Evolutionary conservation across 108 stramenopile species (phyloP).

Genomic region (Fragilaria crotonensis): DNA sequence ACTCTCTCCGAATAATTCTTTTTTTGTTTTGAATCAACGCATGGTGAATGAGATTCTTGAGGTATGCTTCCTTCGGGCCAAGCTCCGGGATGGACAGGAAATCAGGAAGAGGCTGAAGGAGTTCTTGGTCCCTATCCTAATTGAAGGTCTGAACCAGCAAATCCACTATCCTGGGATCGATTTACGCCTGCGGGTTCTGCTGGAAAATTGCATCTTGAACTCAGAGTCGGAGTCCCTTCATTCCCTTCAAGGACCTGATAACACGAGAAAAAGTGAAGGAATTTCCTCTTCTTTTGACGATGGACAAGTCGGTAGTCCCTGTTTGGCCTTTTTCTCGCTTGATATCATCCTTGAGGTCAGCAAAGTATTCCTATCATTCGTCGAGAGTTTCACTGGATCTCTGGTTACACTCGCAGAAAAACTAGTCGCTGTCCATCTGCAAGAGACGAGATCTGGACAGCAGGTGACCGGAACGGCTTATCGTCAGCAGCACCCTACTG

Average conservation of each 20-base stretch:
- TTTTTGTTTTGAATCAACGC: constrained; percentile 21
- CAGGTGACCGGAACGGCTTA: constrained; percentile 3
- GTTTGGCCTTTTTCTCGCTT: constrained; percentile 35
- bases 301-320: constrained; percentile 9
- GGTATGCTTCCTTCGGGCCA: constrained; percentile 18
- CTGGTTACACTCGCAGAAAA: constrained; percentile 33
- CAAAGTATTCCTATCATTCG: constrained; percentile 16
- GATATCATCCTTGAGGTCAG: constrained; percentile 42
- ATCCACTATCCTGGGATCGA: too few species aligned
- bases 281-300: background rate
- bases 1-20: constrained; percentile 19
- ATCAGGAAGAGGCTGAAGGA: constrained; percentile 3
- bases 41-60: constrained; percentile 27
- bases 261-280: too few species aligned
- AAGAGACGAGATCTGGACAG: constrained; percentile 11
- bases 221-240: background rate
- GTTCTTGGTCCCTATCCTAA: constrained; percentile 3
- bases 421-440: constrained; percentile 30
- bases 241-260: too few species aligned
- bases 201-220: background rate
- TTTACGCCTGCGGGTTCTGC: too few species aligned
- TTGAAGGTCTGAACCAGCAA: background rate
- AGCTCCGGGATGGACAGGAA: background rate
- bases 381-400: constrained; percentile 36
- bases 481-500: constrained; percentile 41